Evolutionary conservation across 345 rosid genomes (phyloP).

Genomic region (Populus davidiana): DNA sequence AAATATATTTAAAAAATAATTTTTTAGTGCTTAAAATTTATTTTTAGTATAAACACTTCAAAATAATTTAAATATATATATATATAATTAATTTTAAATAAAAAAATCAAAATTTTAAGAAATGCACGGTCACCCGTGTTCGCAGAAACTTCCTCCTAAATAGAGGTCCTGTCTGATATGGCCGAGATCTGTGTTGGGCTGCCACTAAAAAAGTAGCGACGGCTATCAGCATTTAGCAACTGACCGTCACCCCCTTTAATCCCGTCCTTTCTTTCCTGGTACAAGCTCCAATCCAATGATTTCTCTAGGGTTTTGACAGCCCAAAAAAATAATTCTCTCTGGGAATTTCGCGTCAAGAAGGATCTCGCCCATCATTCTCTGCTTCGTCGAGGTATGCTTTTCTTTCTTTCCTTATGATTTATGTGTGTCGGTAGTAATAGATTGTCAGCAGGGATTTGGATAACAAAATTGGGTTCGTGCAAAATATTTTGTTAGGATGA

Average conservation of each 20-base stretch:
- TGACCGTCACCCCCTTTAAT: not conserved
- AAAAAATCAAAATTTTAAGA: no score
- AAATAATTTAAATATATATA: no score
- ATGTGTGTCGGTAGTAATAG: not conserved
- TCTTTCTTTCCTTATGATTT: not conserved
- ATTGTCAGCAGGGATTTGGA: not conserved
- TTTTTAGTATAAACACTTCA: no score
- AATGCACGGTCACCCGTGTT: no score
- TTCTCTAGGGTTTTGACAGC: not conserved
- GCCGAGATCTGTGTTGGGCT: not conserved
- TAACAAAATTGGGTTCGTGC: not conserved
- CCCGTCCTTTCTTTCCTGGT: no score
- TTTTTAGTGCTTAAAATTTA: no score
- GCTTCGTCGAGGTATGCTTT: not conserved
- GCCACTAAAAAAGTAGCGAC: not conserved
- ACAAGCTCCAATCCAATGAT: not conserved
- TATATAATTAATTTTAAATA: no score
- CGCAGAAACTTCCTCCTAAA: no score
- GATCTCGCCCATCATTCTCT: not conserved
- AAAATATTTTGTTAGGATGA: no score
- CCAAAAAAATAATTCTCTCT: not conserved
- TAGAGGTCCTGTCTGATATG: not conserved
- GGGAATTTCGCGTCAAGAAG: not conserved
- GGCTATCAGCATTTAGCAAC: not conserved
- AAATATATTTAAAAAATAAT: no score